Base-by-base conservation (phyloP, 352 stramenopile genomes). In the Halophytophthora polymorphica region DNA sequence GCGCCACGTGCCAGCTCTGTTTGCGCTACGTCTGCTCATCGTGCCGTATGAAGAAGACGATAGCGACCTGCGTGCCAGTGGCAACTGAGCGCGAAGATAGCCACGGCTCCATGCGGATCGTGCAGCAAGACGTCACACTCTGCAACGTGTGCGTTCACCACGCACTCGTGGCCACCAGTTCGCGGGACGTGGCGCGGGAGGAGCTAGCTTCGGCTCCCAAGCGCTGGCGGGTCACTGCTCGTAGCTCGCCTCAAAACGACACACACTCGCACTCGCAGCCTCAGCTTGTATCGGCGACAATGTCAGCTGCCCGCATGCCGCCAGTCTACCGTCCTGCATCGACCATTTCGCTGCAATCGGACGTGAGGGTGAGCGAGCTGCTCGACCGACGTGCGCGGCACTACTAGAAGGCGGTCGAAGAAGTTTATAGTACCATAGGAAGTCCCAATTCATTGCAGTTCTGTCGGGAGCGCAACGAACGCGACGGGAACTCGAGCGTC, bases 31-130 rank as follows among this genome's bases (percentile, higher is more conserved):
- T 85, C 54, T 85, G 73, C 46, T 78, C 69, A 4, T 58, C 71
- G 4, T 85, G 73, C 48, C 70, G 68, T 19, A 59, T 82, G 29
- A 85, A 82, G 53, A 78, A 76, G 45, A 64, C 50, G 15, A 53
- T 85, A 11, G 49, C 61, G 36, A 61, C 31, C 18, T 71, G 53
- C 43, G 35, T 68, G 38, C 48, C 66, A n/a, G 53, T 57, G 39
- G 34, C 48, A 58, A 52, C 53, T 8, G 38, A 28, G 18, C 15
- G 22, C 38, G 18, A 43, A 11, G 53, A 67, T 34, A 54, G 66
- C 35, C 55, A 50, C 11, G 28, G 60, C 17, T 25, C 21, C 8
- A 61, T 47, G 2, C 59, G 62, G 45, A 49, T 76, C 19, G 22
- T 65, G 29, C 49, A 73, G 53, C 66, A 64, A 29, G 66, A 72